Percentiles rank a stretch among this genome's conserved stretches.
Evolutionary conservation across 768 basidiomycete species (phyloP).

Genomic region (Tricholoma hemisulphureum): DNA sequence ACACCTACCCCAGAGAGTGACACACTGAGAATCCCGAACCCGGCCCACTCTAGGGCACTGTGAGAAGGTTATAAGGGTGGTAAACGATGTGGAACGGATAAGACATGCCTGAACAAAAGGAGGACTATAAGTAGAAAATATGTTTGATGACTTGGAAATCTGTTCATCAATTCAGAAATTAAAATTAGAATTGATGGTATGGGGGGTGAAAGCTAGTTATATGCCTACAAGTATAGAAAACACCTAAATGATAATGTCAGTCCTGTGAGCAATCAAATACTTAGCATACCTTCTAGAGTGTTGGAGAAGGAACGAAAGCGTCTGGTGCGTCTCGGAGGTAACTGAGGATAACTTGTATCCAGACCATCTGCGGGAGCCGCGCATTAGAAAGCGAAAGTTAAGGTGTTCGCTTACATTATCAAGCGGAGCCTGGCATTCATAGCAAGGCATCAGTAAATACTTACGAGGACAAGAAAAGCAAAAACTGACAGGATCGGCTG

Average conservation of each 20-base stretch:
- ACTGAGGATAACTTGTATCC: constrained; percentile 48
- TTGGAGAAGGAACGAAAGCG: constrained; percentile 70
- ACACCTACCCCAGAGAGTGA: not conserved
- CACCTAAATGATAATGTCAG: constrained; percentile 35
- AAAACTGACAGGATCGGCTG: constrained; percentile 61
- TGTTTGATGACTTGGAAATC: constrained; percentile 73
- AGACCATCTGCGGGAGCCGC: constrained; percentile 49
- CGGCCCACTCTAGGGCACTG: constrained; percentile 64
- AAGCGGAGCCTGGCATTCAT: constrained; percentile 50
- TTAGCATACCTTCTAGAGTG: constrained; percentile 62
- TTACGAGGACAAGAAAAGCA: not conserved
- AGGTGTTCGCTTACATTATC: constrained; percentile 46
- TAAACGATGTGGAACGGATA: not conserved
- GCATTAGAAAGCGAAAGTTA: not conserved
- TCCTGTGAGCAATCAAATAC: not conserved
- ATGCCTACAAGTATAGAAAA: constrained; percentile 57
- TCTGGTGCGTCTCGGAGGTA: constrained; percentile 47
- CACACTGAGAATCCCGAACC: constrained; percentile 61
- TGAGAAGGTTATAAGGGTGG: not conserved
- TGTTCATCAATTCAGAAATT: constrained; percentile 9
- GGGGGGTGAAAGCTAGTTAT: not conserved
- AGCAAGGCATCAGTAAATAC: not conserved
- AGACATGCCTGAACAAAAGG: constrained; percentile 44
- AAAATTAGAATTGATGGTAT: not conserved
- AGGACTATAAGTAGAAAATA: constrained; percentile 66